phyloP scores from a whole-genome alignment of 768 basidiomycete species.

The Macrolepiota dolichaula region DNA sequence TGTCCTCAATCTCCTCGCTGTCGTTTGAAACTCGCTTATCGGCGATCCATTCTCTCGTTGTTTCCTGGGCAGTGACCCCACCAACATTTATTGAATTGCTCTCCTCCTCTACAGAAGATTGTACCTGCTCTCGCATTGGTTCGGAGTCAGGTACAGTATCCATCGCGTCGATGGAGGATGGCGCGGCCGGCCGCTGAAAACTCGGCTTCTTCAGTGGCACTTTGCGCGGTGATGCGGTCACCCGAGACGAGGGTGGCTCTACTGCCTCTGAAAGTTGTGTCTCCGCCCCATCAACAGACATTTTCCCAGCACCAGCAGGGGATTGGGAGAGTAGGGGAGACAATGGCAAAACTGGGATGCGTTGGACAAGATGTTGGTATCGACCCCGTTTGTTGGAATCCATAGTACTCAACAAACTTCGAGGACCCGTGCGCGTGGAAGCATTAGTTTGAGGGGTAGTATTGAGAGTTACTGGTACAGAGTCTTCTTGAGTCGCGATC shows the following conservation, averaged over 20 bases:
- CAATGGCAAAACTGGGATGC: slow-evolving; percentile 1
- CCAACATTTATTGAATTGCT: slow-evolving; percentile 1
- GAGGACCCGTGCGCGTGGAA: slow-evolving; percentile 9
- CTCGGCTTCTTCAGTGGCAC: neutral
- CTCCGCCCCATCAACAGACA: slow-evolving; percentile 16
- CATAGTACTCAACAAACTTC: slow-evolving; percentile 11
- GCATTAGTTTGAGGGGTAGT: neutral
- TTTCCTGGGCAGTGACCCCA: neutral
- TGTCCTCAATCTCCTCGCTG: slow-evolving; percentile 6
- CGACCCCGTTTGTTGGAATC: slow-evolving; percentile 13
- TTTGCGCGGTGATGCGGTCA: neutral
- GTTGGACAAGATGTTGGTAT: slow-evolving; percentile 10
- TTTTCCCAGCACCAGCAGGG: slow-evolving; percentile 11
- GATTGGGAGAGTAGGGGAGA: slow-evolving; percentile 15
- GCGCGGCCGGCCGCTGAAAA: slow-evolving; percentile 5
- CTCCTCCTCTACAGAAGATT: neutral
- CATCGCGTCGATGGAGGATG: slow-evolving; percentile 25
- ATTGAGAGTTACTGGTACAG: neutral
- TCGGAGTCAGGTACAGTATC: slow-evolving; percentile 68
- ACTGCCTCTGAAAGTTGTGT: slow-evolving; percentile 20
- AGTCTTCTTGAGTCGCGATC: slow-evolving; percentile 26
- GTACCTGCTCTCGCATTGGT: slow-evolving; percentile 32
- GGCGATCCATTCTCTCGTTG: neutral
- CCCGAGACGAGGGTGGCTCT: slow-evolving; percentile 11
- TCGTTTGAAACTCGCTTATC: neutral